Base-by-base conservation (phyloP, 441 rosid species). In the Jatropha podagrica region DNA sequence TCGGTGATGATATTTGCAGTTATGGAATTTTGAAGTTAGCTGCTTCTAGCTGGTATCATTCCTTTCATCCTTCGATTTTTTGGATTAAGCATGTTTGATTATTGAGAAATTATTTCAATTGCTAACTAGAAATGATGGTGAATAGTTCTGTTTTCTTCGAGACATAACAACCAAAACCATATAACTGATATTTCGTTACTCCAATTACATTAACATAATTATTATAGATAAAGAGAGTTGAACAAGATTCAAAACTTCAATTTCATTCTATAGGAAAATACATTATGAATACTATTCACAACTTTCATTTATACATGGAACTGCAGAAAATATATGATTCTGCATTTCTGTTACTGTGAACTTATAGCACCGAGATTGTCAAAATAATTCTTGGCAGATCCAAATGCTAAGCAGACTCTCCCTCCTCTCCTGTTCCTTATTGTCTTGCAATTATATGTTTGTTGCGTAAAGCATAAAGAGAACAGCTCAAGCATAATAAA, bases 391-490 rank as follows among this genome's bases (percentile, higher is more conserved):
- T 1, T 18, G 37, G 40, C 20, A 61, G 23, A 59, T 55, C 11
- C 77, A 66, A 17, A 59, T 68, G 68, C 52, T 38, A 11, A 2
- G 63, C 6, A 37, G 63, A 65, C n/a, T 72, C 71, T 66, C 66
- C 54, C 40, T 56, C 49, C 66, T 79, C 74, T 64, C 55, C 62
- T 7, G 40, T 49, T 42, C 52, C 67, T 74, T 40, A 42, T 56
- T 46, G 79, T 58, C 62, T 51, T 40, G 52, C 65, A 8, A 32
- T 15, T 37, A 38, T n/a, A 10, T 4, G 10, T 72, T 74, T 42
- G 42, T 23, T 26, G 40, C 13, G 64, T 23, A 56, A 60, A 68
- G 68, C 23, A 3, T 14, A 17, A 18, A 61, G 13, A 26, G 71
- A 23, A 62, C 6, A 64, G 52, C 40, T 41, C 62, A 7, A 69